Evolutionary conservation across 805 yeast genomes (phyloP), one percentile per base, ranked within the genome.

Genomic region (Brettanomyces anomalus): DNA sequence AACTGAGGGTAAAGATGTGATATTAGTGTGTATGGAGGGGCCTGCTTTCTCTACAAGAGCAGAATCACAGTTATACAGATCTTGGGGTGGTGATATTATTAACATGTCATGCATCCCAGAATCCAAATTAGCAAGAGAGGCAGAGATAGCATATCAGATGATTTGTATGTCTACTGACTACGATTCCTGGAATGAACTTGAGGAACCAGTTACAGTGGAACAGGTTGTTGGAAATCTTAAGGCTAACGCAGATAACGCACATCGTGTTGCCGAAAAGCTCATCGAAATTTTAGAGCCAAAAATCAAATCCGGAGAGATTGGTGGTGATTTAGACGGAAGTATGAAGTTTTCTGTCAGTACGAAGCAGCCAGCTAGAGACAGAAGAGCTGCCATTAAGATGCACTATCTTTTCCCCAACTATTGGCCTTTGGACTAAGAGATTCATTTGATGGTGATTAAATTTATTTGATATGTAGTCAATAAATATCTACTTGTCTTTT

Each of bases 31-130:
- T 64, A 93, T 93, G 99, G 99, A 90, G 66, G 99, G 99, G 36
- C 99, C 99, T 3, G 96, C 93, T 40, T 93, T 93, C 64, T 81
- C 94, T 33, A 93, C 98, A 13, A 76, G 99, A 51, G 97, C 98
- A 8, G 99, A 93, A 67, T 88, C 97, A 13, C 76, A 75, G 59
- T 65, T 93, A 66, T 93, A 93, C 70, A 68, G 74, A 48, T 67
- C 84, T 31, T 85, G 93, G 81, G 97, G 96, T 44, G 97, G 96
- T 6, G 77, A 88, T 30, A 94, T 93, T 43, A 93, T 93, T 62
- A 93, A 93, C 70, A 93, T 93, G 99, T 82, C 94, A 41, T 93
- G 87, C 44, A 66, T 93, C 46, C 99, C 99, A n/a, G 99, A 93
- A 68, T 82, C 95, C 33, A 93, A 93, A 62, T 74, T 93, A 49